A percentile compares a stretch with the other conserved stretches of the same genome.
These are phyloP conservation scores for Aspergillus chevalieri DNA, from an alignment of 2,329 filamentous ascomycete genomes.

Conservation along the genomic window DNA sequence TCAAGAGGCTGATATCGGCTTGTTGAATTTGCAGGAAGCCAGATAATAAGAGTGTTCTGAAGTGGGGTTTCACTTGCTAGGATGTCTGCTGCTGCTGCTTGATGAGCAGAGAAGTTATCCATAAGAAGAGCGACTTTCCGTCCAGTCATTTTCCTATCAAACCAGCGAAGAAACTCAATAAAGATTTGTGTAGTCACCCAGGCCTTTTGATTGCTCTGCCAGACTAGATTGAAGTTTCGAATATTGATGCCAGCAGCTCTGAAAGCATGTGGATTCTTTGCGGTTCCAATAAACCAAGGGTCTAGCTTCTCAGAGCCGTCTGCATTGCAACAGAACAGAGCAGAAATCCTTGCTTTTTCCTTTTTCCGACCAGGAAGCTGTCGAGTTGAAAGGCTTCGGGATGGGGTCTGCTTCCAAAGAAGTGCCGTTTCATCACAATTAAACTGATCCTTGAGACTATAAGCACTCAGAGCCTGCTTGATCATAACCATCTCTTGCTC, in stretches of 20 bases:
- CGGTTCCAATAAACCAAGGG: constrained; percentile 1
- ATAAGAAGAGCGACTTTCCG: constrained; percentile 9
- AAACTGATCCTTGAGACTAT: background rate
- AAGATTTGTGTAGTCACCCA: background rate
- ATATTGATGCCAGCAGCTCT: background rate
- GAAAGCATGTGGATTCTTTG: background rate
- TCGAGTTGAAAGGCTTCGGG: background rate
- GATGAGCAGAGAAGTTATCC: constrained; percentile 10
- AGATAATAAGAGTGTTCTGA: constrained; percentile 7
- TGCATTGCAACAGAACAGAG: background rate
- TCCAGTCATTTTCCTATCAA: constrained; percentile 6
- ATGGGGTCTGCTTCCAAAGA: background rate
- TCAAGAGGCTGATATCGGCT: constrained; percentile 5
- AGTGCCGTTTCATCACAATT: background rate
- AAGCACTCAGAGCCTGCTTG: background rate
- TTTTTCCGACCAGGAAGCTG: background rate
- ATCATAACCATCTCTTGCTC: background rate
- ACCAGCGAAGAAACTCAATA: constrained; percentile 5
- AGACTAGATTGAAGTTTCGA: background rate
- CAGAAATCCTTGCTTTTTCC: background rate
- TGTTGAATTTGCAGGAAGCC: constrained; percentile 5
- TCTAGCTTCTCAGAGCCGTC: background rate
- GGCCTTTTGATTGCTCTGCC: background rate
- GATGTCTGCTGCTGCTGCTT: constrained; percentile 1
- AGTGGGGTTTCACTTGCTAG: background rate